phyloP scores from a whole-genome alignment of 129 eudicot species.

The Dittrichia graveolens region DNA sequence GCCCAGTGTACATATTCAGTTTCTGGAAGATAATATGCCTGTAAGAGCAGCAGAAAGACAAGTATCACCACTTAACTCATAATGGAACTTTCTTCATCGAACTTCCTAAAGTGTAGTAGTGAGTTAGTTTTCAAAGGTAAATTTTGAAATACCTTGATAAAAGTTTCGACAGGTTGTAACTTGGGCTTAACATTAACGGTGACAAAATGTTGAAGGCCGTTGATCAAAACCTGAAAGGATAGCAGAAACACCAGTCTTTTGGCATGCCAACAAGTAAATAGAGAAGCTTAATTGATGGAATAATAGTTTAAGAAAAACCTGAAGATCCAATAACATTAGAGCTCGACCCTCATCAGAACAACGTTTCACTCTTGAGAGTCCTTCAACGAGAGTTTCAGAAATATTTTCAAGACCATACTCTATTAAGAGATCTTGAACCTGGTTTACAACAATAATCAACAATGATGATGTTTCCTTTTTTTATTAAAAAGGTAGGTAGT shows the following conservation, averaged over 20 bases:
- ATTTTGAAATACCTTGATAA: constrained; percentile 61
- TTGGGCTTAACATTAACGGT: constrained; percentile 66
- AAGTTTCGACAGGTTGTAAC: constrained; percentile 76
- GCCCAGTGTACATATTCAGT: constrained; percentile 96
- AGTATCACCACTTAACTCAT: constrained; percentile 5
- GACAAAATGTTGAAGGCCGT: constrained; percentile 91
- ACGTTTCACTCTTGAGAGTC: constrained; percentile 87
- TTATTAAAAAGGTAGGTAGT: background rate
- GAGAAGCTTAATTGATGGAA: background rate
- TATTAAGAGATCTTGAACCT: constrained; percentile 83
- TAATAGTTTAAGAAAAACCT: constrained; percentile 48
- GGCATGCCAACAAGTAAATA: background rate
- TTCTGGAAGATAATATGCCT: constrained; percentile 99
- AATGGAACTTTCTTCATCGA: background rate
- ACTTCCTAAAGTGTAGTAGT: constrained; percentile 6
- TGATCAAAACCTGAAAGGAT: constrained; percentile 75
- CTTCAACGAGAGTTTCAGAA: constrained; percentile 82
- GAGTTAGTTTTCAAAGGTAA: background rate
- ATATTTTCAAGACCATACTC: constrained; percentile 84
- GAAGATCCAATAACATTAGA: constrained; percentile 96
- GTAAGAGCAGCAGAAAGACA: constrained; percentile 18
- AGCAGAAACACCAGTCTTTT: background rate
- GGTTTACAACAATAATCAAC: constrained; percentile 22
- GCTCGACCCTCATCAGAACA: constrained; percentile 98
- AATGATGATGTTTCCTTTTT: background rate